phyloP scores from a whole-genome alignment of 2,329 filamentous ascomycete species.

The Cladophialophora carrionii region DNA sequence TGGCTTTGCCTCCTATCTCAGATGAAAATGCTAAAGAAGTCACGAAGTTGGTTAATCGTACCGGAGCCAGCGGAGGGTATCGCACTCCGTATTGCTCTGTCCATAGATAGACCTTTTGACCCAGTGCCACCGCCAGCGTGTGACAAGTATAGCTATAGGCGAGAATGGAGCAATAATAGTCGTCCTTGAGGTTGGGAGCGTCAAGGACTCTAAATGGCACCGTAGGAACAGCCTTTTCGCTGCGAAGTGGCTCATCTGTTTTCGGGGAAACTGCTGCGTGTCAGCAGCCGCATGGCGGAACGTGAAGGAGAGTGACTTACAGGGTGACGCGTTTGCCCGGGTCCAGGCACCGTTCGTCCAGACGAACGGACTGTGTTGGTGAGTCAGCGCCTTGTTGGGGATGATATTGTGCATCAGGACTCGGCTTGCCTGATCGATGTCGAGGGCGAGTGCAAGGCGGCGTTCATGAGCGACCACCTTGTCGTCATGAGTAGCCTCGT shows the following conservation, averaged over 20 bases:
- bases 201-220: constrained; percentile 86
- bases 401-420: constrained; percentile 57
- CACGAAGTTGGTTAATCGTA: constrained; percentile 59
- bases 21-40: constrained; percentile 94
- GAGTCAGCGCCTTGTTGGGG: background rate
- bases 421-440: constrained; percentile 71
- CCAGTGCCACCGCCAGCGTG: constrained; percentile 81
- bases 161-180: constrained; percentile 91
- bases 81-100: constrained; percentile 73
- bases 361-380: constrained; percentile 41
- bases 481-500: constrained; percentile 57
- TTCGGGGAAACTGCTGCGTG: constrained; percentile 2
- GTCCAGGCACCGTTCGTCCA: constrained; percentile 49
- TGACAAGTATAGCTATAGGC: constrained; percentile 77
- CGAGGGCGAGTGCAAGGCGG: constrained; percentile 76
- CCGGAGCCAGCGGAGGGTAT: constrained; percentile 60
- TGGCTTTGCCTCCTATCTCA: constrained; percentile 69
- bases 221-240: constrained; percentile 61
- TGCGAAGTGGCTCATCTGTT: constrained; percentile 8
- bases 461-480: constrained; percentile 71
- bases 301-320: constrained; percentile 40
- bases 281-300: constrained; percentile 2
- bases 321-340: constrained; percentile 40
- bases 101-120: constrained; percentile 82
- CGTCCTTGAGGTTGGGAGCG: constrained; percentile 84